Evolutionary conservation across 768 basidiomycete genomes (phyloP).

Genomic region (Cystofilobasidium bisporidii): DNA sequence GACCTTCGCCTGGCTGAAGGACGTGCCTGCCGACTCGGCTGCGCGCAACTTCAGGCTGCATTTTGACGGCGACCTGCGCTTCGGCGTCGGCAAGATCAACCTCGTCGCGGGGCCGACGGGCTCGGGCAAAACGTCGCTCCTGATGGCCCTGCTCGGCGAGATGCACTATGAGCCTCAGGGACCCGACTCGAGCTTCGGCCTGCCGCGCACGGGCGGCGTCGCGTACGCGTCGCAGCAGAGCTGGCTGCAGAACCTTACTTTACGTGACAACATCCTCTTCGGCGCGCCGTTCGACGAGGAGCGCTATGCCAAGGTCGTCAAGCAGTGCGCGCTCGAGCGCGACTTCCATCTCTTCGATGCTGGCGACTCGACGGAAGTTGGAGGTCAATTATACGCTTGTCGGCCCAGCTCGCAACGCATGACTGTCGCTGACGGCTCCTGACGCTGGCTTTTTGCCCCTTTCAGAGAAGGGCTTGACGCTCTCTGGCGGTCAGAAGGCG

Average conservation of each 20-base stretch:
- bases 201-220: slow-evolving; percentile 60
- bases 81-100: slow-evolving; percentile 40
- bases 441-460: too few relatives aligned
- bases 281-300: slow-evolving; percentile 25
- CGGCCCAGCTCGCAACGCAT: too few relatives aligned
- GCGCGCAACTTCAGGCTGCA: slow-evolving; percentile 37
- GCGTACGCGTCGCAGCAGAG: slow-evolving; percentile 76
- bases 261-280: slow-evolving; percentile 26
- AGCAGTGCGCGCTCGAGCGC: slow-evolving; percentile 24
- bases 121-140: slow-evolving; percentile 37
- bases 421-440: too few relatives aligned
- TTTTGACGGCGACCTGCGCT: slow-evolving; percentile 38
- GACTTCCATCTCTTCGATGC: slow-evolving; percentile 27
- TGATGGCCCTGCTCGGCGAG: slow-evolving; percentile 42
- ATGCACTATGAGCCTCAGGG: slow-evolving; percentile 37
- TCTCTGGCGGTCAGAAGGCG: slow-evolving; percentile 52
- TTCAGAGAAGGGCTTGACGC: background rate
- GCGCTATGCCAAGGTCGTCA: slow-evolving; percentile 23
- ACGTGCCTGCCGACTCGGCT: background rate
- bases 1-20: slow-evolving; percentile 35
- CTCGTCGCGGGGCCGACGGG: slow-evolving; percentile 41
- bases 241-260: slow-evolving; percentile 60
- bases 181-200: slow-evolving; percentile 54
- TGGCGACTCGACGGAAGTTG: slow-evolving; percentile 26
- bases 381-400: background rate